A percentile compares a stretch with the other conserved stretches of the same genome.
These are phyloP conservation scores for Phaeosphaeria sp. DNA, from an alignment of 2,329 filamentous ascomycete species.

Conservation along the genomic window DNA sequence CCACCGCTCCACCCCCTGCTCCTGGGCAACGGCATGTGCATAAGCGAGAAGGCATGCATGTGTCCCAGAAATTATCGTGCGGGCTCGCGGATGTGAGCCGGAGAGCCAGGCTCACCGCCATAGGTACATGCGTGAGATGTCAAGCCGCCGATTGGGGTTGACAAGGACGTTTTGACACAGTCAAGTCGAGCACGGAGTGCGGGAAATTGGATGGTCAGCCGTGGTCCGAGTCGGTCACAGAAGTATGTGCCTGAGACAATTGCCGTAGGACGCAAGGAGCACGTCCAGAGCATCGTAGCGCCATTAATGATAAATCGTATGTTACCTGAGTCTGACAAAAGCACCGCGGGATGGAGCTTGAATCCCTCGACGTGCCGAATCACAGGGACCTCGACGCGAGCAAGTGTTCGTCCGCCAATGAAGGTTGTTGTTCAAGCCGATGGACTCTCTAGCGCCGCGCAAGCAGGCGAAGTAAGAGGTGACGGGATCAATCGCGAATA, in stretches of 20 bases:
- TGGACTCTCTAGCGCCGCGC: no score
- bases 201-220: not conserved
- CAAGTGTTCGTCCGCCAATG: not conserved
- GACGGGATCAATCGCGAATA: no score
- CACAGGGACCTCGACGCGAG: not conserved
- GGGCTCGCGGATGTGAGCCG: not conserved
- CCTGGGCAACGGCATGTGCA: slow-evolving; percentile 7
- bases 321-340: slow-evolving; percentile 8
- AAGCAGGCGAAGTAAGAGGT: no score
- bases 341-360: not conserved
- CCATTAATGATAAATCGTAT: slow-evolving; percentile 18
- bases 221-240: not conserved
- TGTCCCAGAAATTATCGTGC: not conserved
- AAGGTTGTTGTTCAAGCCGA: not conserved
- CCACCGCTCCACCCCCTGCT: not conserved
- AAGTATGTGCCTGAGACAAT: slow-evolving; percentile 17
- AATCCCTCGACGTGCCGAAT: not conserved
- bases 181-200: not conserved
- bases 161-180: not conserved
- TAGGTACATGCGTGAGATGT: not conserved
- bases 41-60: not conserved
- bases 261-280: slow-evolving; percentile 19
- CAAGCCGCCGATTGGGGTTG: not conserved
- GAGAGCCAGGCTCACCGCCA: not conserved
- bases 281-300: slow-evolving; percentile 20